Conservation (phyloP, 1,139 yeast genomes). For the Torulaspora pretoriensis region DNA sequence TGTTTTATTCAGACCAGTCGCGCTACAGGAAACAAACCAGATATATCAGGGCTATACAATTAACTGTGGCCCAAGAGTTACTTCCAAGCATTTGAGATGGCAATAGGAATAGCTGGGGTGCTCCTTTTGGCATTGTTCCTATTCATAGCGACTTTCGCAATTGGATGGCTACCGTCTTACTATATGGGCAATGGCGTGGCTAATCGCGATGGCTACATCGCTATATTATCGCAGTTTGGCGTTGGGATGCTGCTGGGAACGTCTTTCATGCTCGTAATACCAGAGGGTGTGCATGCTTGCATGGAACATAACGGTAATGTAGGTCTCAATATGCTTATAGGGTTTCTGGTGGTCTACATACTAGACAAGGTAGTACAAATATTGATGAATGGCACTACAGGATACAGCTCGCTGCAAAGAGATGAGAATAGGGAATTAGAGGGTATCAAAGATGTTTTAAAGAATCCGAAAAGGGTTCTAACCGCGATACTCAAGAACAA, state of each 20-base stretch:
- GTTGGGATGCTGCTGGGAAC: conserved; percentile 58
- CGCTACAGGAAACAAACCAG: neutral
- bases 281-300: conserved; percentile 53
- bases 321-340: conserved; percentile 33
- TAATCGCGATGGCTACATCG: conserved; percentile 22
- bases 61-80: neutral
- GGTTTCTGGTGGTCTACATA: conserved; percentile 32
- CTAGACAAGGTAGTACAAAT: conserved; percentile 27
- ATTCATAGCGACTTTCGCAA: conserved; percentile 23
- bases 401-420: conserved; percentile 1
- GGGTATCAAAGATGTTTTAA: conserved; percentile 20
- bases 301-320: conserved; percentile 35
- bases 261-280: conserved; percentile 51
- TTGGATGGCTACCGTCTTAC: conserved; percentile 39
- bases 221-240: conserved; percentile 44
- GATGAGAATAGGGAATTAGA: conserved; percentile 5
- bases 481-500: conserved; percentile 35
- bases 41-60: neutral
- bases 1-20: neutral
- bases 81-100: neutral
- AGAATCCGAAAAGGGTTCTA: conserved; percentile 22
- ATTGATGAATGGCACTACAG: conserved; percentile 9
- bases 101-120: conserved; percentile 8
- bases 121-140: conserved; percentile 8
- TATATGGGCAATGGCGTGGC: conserved; percentile 21